Conservation (phyloP, 768 basidiomycete genomes). For the Boletus rubropictus region DNA sequence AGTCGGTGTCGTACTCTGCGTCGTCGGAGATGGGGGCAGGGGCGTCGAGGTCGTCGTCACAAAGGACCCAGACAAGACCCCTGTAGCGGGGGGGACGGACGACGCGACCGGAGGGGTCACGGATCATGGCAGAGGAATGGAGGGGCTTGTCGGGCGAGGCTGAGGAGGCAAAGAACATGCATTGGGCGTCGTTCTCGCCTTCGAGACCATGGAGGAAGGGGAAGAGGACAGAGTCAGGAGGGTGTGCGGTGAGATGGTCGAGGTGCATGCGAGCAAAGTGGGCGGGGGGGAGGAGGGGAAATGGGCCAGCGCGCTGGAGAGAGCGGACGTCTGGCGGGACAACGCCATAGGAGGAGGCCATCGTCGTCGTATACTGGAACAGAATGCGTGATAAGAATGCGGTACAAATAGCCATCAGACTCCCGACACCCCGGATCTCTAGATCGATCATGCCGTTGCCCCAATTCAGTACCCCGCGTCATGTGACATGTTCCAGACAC, state of each 20-base stretch:
- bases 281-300: slow-evolving; percentile 34
- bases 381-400: slow-evolving; percentile 16
- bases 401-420: slow-evolving; percentile 22
- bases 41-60: slow-evolving; percentile 56
- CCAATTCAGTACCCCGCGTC: slow-evolving; percentile 14
- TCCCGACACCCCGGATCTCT: slow-evolving; percentile 16
- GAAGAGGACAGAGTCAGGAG: slow-evolving; percentile 77
- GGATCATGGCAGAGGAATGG: slow-evolving; percentile 22
- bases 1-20: slow-evolving; percentile 29
- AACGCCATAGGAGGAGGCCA: slow-evolving; percentile 19
- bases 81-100: slow-evolving; percentile 44
- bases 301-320: slow-evolving; percentile 3
- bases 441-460: slow-evolving; percentile 10
- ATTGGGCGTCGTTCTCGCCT: slow-evolving; percentile 72
- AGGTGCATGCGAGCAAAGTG: slow-evolving; percentile 60
- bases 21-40: slow-evolving; percentile 21
- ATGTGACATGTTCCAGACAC: slow-evolving; percentile 15
- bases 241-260: slow-evolving; percentile 59
- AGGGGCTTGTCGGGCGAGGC: slow-evolving; percentile 20
- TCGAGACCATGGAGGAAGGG: slow-evolving; percentile 88
- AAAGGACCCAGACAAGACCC: slow-evolving; percentile 81
- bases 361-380: slow-evolving; percentile 7
- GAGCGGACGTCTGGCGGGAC: slow-evolving; percentile 12
- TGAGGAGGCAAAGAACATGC: slow-evolving; percentile 60
- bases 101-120: slow-evolving; percentile 22